A percentile compares a stretch with the other conserved stretches of the same genome.
phyloP scores from a whole-genome alignment of 805 yeast genomes.

The Saccharomycopsis guyanensis region DNA sequence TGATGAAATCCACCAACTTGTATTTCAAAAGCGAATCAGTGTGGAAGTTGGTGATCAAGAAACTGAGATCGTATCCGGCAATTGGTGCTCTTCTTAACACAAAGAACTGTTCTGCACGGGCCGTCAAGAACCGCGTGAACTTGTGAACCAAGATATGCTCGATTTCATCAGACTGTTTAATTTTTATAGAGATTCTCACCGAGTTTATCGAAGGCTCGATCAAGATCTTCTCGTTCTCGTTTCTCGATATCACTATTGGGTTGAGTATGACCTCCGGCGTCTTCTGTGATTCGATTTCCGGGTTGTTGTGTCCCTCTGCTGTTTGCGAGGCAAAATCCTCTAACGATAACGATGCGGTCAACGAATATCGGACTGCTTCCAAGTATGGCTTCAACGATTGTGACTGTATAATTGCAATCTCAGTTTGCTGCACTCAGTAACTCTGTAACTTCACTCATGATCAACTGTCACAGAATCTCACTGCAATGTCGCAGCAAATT shows the following conservation, averaged over 20 bases:
- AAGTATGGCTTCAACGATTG: slow-evolving; percentile 95
- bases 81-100: slow-evolving; percentile 88
- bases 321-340: slow-evolving; percentile 92
- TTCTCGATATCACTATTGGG: slow-evolving; percentile 85
- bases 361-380: slow-evolving; percentile 85
- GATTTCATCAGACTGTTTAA: slow-evolving; percentile 96
- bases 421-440: neutral
- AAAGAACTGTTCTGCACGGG: slow-evolving; percentile 91
- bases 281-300: slow-evolving; percentile 85
- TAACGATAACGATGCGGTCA: slow-evolving; percentile 87
- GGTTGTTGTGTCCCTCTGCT: slow-evolving; percentile 95
- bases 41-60: slow-evolving; percentile 87
- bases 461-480: neutral
- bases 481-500: too few species aligned
- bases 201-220: slow-evolving; percentile 94
- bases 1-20: slow-evolving; percentile 91
- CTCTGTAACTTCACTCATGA: neutral
- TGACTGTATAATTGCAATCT: slow-evolving; percentile 44
- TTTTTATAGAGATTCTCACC: slow-evolving; percentile 81
- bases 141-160: slow-evolving; percentile 91
- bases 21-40: slow-evolving; percentile 94
- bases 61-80: slow-evolving; percentile 86
- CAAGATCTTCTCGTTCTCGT: slow-evolving; percentile 85
- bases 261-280: slow-evolving; percentile 80
- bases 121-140: slow-evolving; percentile 87